Percentiles rank a stretch among this genome's conserved stretches.
phyloP scores from a whole-genome alignment of 805 yeast species.

The Hemisphaericaspora nanyangensis region DNA sequence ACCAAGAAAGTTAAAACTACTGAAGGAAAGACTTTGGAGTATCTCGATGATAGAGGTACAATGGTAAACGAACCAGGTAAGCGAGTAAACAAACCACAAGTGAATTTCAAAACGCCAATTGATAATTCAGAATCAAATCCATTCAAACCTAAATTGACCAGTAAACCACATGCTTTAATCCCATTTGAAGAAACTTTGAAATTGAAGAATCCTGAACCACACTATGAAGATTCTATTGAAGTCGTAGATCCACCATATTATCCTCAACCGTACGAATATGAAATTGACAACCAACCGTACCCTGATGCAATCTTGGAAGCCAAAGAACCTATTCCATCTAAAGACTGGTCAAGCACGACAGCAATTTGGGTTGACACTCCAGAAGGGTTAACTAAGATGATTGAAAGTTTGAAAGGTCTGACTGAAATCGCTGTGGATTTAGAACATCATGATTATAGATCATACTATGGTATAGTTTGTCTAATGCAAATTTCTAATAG shows the following conservation, averaged over 20 bases:
- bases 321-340: constrained; percentile 45
- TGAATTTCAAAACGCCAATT: constrained; percentile 49
- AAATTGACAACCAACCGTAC: constrained; percentile 67
- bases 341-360: constrained; percentile 60
- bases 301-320: constrained; percentile 49
- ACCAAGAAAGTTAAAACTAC: constrained; percentile 36
- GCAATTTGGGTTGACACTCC: constrained; percentile 71
- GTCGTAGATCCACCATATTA: constrained; percentile 55
- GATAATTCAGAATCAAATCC: constrained; percentile 71
- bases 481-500: constrained; percentile 88
- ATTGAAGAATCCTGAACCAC: constrained; percentile 25
- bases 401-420: constrained; percentile 45
- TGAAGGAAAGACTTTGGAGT: constrained; percentile 8
- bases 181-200: constrained; percentile 51
- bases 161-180: constrained; percentile 68
- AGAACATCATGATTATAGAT: constrained; percentile 91
- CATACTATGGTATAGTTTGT: constrained; percentile 87
- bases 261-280: constrained; percentile 76
- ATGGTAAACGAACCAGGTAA: constrained; percentile 10
- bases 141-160: constrained; percentile 66
- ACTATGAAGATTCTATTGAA: constrained; percentile 19
- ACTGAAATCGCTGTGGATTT: constrained; percentile 85
- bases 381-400: constrained; percentile 50
- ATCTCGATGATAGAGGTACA: constrained; percentile 7
- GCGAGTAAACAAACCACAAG: constrained; percentile 65